A percentile compares a stretch with the other conserved stretches of the same genome.
Conservation (phyloP, 2,329 filamentous ascomycete genomes). For the Alternaria angustiovoidea region DNA sequence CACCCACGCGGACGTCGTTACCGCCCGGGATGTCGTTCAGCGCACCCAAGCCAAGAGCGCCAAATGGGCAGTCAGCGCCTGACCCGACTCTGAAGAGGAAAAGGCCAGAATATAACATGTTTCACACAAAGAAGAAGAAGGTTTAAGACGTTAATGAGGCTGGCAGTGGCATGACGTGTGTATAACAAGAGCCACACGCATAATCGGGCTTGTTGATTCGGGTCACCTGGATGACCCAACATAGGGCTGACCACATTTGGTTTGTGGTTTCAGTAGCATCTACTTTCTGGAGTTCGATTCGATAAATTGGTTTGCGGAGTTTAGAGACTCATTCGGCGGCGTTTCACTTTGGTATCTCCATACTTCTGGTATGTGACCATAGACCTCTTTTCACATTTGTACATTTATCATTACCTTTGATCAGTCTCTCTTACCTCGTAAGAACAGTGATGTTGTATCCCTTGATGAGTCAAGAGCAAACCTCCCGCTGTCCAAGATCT, state of each 20-base stretch:
- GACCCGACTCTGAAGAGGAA: slow-evolving; percentile 26
- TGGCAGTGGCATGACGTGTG: neutral
- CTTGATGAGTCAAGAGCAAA: no score
- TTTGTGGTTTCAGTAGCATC: neutral
- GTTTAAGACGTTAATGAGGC: neutral
- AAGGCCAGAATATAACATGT: slow-evolving; percentile 30
- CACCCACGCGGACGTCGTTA: slow-evolving; percentile 32
- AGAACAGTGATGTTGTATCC: neutral
- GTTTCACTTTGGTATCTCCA: neutral
- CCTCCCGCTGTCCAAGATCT: neutral
- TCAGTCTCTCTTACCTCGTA: neutral
- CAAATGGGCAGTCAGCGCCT: slow-evolving; percentile 19
- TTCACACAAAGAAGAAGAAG: slow-evolving; percentile 28
- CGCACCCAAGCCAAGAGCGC: slow-evolving; percentile 34
- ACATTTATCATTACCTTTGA: neutral
- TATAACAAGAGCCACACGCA: neutral
- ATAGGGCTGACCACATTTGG: neutral
- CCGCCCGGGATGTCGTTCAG: slow-evolving; percentile 42
- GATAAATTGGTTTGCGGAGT: neutral
- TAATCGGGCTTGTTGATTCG: no score
- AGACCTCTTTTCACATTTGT: neutral
- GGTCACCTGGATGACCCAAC: neutral
- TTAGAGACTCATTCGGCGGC: neutral
- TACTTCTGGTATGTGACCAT: neutral
- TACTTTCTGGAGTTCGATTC: neutral